Evolutionary conservation across 805 yeast genomes (phyloP), one percentile per base, ranked within the genome.

Genomic region (Naumovozyma castellii): DNA sequence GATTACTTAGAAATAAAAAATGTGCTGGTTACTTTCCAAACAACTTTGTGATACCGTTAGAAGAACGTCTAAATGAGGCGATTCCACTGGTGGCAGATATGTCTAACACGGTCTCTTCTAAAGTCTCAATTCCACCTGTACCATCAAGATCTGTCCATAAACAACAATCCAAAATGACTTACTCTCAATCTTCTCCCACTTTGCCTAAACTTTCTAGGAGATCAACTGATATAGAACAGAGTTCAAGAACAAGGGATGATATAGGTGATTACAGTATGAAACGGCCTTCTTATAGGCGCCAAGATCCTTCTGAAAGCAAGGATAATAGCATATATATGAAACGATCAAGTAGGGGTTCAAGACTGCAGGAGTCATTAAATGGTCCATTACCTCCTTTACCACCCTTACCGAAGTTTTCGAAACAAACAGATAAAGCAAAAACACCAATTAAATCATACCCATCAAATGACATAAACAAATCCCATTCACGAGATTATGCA

Each of bases 1-100:
- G 72, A 44, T 71, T 90, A 41, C 65, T 78, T 47, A 71, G 97
- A 54, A 87, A 85, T 62, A 84, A 78, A 45, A 76, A 84, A 49
- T 57, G 57, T 35, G 75, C 77, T 30, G 98, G 98, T 0, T 69
- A 76, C 35, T 92, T 92, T 54, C 97, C 98, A 1, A 72, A 80
- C 31, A 90, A 88, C 52, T 88, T 80, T 56, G 97, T 87, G 4
- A 78, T 75, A 43, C 54, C 77, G 15, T 50, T 79, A 36, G 72
- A 71, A 49, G 60, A 66, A 36, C 60, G 46, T 40, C 43, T 50
- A 5, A 50, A 51, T 34, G 37, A 34, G 19, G n/a, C 32, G 18
- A 10, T 22, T 22, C 32, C 15, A 12, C 13, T 5, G 5, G 5
- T 5, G 15, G 5, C 13, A 29, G 14, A 29, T 10, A 12, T 4